Conservation (phyloP, 140 eudicot species). For the Oenanthe javanica region DNA sequence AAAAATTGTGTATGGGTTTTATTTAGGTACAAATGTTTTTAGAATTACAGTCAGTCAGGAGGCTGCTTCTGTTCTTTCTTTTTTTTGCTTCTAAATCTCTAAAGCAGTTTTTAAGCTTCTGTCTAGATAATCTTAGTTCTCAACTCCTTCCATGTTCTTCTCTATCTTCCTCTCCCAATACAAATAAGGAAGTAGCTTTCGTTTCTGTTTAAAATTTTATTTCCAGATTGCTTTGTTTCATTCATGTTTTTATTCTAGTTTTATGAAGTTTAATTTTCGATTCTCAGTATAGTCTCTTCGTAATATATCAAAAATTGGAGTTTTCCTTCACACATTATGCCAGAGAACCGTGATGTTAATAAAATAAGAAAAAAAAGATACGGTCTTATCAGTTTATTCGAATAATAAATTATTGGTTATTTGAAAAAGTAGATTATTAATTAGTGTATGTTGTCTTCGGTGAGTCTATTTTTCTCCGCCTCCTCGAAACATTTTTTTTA, state of each 20-base stretch:
- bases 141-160: neutral
- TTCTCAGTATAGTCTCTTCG: neutral
- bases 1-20: neutral
- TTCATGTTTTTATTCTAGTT: neutral
- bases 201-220: neutral
- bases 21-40: no score
- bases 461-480: neutral
- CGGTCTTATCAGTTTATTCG: neutral
- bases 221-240: neutral
- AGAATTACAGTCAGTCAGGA: neutral
- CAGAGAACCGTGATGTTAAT: neutral
- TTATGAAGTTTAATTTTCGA: neutral
- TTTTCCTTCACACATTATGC: neutral
- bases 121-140: neutral
- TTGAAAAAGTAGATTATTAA: neutral
- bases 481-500: neutral
- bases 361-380: neutral
- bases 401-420: neutral
- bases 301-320: neutral
- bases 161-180: neutral
- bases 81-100: neutral
- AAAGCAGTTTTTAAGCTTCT: neutral
- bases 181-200: neutral
- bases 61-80: neutral
- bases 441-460: neutral